Evolutionary conservation across 257 asterid genomes (phyloP), one percentile per base, ranked within the genome.

Genomic region (Avicennia marina): DNA sequence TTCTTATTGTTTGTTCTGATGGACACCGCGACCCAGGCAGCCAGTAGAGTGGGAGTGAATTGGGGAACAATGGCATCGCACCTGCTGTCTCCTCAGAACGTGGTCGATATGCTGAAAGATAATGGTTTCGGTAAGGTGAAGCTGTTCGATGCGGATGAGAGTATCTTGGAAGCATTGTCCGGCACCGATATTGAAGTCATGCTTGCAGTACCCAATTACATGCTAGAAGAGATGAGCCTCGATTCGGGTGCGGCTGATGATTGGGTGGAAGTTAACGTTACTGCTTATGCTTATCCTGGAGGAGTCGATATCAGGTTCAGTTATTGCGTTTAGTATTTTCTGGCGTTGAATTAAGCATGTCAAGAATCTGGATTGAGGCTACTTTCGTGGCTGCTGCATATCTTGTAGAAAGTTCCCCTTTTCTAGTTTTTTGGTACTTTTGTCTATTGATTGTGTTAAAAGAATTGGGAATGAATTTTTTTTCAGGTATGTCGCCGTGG

Each of bases 51-150:
- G 21, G 96, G 98, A 40, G 90, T 91, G 63, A 91, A 91, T 48
- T 91, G 98, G 96, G 98, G 98, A 6, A 91, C 98, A 2, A 80
- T 85, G 85, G 78, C 96, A 1, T 67, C 89, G 0, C 95, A 85
- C 55, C 83, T 58, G 29, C 45, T 88, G 43, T 67, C 89, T 3
- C 75, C 96, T 0, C 36, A 46, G 57, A 83, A 52, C 42, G 95
- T 91, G 4, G 95, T 85, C 7, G 64, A 77, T 27, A 84, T 83
- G 95, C 60, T 91, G 40, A 75, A 69, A 63, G 89, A 77, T 21
- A 91, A 88, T 64, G 95, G 95, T 0, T 83, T 91, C 58, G 69
- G 77, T 1, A 85, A 75, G 60, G 96, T 91, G 75, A 91, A 91
- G 78, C 69, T 91, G 19, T 91, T 91, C 49, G 98, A 91, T 16